Base-by-base conservation (phyloP, 1,284 basidiomycete species). In the Cutaneotrichosporon cavernicola region DNA sequence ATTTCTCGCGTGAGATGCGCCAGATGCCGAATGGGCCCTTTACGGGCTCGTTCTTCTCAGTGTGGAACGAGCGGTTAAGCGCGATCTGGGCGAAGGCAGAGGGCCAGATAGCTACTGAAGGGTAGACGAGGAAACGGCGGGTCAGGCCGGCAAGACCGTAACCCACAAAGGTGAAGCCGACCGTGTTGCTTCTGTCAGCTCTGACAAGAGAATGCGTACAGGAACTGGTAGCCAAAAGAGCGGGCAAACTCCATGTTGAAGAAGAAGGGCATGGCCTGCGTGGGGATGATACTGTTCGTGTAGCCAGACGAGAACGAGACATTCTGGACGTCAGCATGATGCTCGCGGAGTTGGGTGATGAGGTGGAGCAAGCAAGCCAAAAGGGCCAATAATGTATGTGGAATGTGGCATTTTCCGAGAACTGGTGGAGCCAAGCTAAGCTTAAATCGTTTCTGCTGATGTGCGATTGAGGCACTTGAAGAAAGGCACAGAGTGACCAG, bases 111-210 rank as follows among this genome's bases (percentile, higher is more conserved):
- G 81, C 81, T 64, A 73, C 79, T 0, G 73, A 66, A 0, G 84
- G 84, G 31, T 72, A 78, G 4, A 85, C 83, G 21, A 85, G 74
- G 72, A 83, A 85, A 21, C 81, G 78, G 18, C 84, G 78, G 10
- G 69, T 69, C 11, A 85, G 70, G 8, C 84, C 84, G n/a, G 84
- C 83, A 4, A 83, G 74, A 10, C 83, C 83, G 67, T 83, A 83
- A 0, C 84, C 84, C 16, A 82, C 77, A 43, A 84, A 72, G 66
- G 85, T 83, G 4, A 82, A 83, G 11, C 81, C 82, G 47, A 86
- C 46, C 1, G 69, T 63, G 47, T 58, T 65, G 30, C 30, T 52
- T 2, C 43, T 8, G 43, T 46, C 18, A 46, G 43, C 18, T 16
- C 6, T 4, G 43, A n/a, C 1, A n/a, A 46, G 8, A 5, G 18